Percentiles rank a stretch among this genome's conserved stretches.
Conservation (phyloP, 108 stramenopile species). For the Epithemia pelagica region DNA sequence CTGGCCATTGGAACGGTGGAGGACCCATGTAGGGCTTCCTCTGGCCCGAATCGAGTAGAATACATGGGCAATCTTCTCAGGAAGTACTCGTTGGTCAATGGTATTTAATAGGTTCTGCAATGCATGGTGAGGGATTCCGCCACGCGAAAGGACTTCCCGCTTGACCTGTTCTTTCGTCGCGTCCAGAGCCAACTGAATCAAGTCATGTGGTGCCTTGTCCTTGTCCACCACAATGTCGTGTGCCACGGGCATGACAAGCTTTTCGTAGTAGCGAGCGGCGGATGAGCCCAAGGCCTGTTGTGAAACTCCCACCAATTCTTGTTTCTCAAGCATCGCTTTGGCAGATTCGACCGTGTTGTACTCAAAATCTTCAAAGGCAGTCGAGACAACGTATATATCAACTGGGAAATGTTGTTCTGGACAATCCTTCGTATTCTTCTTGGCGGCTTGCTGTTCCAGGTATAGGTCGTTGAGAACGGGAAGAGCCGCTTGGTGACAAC, state of each 20-base stretch:
- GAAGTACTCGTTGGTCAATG: not conserved
- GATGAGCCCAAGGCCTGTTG: not conserved
- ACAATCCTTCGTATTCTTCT: not conserved
- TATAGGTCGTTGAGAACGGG: slow-evolving; percentile 10
- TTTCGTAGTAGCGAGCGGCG: not conserved
- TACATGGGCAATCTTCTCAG: slow-evolving; percentile 8
- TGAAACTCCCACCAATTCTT: not conserved
- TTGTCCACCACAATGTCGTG: slow-evolving; percentile 11
- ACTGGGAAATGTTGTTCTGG: not conserved
- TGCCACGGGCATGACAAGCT: slow-evolving; percentile 14
- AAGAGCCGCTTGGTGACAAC: slow-evolving; percentile 10
- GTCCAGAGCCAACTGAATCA: slow-evolving; percentile 7
- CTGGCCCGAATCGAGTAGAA: slow-evolving; percentile 4
- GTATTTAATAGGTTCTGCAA: not conserved
- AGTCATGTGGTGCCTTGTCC: not conserved
- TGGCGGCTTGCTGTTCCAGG: not conserved
- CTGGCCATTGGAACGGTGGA: slow-evolving; percentile 7
- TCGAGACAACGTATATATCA: slow-evolving; percentile 17
- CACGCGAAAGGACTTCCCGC: no score
- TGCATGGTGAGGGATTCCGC: no score
- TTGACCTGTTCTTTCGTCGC: not conserved
- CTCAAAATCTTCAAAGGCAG: slow-evolving; percentile 23
- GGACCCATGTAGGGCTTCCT: slow-evolving; percentile 12
- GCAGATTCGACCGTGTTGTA: slow-evolving; percentile 13
- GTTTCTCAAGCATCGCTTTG: not conserved